Evolutionary conservation across 2,329 filamentous ascomycete species (phyloP), one percentile per base, ranked within the genome.

Genomic region (Arthrobotrys iridis): DNA sequence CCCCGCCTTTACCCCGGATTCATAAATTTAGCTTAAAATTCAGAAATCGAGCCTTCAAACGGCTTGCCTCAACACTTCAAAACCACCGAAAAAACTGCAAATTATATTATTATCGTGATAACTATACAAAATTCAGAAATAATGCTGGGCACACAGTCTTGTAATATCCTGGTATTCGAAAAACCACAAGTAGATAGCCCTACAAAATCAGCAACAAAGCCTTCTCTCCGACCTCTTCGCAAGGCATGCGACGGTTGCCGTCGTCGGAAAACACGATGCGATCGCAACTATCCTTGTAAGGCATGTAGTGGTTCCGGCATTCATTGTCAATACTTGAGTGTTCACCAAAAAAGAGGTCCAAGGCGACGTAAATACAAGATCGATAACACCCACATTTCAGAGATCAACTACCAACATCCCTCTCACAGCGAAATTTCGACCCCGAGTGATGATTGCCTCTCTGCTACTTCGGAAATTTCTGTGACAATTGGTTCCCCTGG

Each of bases 221-320:
- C n/a, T 2, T 37, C 50, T 35, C 50, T 57, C 20, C 8, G 10
- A 24, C 50, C 30, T 10, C 50, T 57, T 15, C 33, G 50, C 28
- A 57, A 37, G 15, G 50, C 50, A 24, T 57, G 50, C 50, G 50
- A 57, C n/a, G 22, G 33, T 8, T 57, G 50, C 20, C 50, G 50
- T n/a, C 50, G 50, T 10, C 50, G 50, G n/a, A 57, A 57, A 57
- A 57, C 50, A 13, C 28, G 33, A 57, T 57, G 50, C 5, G 50
- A 57, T 37, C 50, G 50, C 8, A 35, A 37, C 11, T 22, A 10
- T n/a, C 50, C 50, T 4, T 57, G 50, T 20, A 24, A n/a, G 2
- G 50, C 50, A 24, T 57, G 50, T 28, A 35, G 13, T 2, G 11
- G 35, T 13, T 35, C 50, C 20, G 35, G 8, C 20, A 2, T 57